Base-by-base conservation (phyloP, 495 filamentous ascomycete species). In the Penicillium soppii region DNA sequence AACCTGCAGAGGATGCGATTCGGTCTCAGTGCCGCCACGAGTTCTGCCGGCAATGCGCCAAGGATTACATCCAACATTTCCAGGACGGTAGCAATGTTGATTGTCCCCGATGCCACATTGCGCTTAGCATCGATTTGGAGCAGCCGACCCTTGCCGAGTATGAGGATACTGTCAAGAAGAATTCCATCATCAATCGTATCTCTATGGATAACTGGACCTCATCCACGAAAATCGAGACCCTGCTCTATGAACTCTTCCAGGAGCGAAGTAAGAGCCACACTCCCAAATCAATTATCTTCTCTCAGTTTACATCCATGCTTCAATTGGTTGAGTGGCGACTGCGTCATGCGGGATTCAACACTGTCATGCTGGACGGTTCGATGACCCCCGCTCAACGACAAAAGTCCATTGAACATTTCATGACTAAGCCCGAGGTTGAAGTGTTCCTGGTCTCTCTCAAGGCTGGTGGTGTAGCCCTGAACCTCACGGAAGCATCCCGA, bases 161-260 rank as follows among this genome's bases (percentile, higher is more conserved):
- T 48, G 85, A 89, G 60, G 79, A 82, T 15, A 63, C 80, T 21
- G 82, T 96, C 23, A 96, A 96, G 80, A 95, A 95, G 66, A 88
- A 82, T 5, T 94, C 89, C 8, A 97, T 98, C 68, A 95, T 96
- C 75, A 96, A 96, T 67, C 87, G 94, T 33, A 97, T 97, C 63
- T 86, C 89, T 61, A 96, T 97, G 92, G 88, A 92, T 55, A 84
- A 95, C 56, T 98, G 94, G 94, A 95, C 90, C 1, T 95, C 90
- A 1, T 96, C 91, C 3, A 95, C 92, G 37, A 98, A 98, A 73
- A 98, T 98, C 56, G 94, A 98, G 74, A 86, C 92, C 62, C 80
- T 97, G 10, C 84, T 97, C 12, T 92, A 96, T 55, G 91, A 97
- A 54, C 82, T 98, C 1, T 91, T 92, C 74, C 84, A 87, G 63